Conservation (phyloP, 2,329 filamentous ascomycete species). For the Thielaviopsis euricoi region DNA sequence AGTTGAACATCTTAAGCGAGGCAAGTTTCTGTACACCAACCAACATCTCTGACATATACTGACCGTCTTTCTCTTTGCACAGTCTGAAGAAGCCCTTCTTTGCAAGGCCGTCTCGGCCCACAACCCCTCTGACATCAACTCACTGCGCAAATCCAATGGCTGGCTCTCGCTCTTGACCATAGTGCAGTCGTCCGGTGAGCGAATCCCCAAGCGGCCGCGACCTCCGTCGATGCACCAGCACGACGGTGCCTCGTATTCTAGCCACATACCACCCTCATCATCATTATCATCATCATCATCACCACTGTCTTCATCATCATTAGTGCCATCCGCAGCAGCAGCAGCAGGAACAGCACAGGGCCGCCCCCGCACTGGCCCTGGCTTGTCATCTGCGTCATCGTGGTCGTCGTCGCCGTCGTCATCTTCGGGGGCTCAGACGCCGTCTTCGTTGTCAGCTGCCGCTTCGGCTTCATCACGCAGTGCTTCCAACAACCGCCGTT, state of each 20-base stretch:
- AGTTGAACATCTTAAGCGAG: constrained; percentile 68
- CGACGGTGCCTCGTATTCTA: constrained; percentile 9
- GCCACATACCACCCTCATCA: neutral
- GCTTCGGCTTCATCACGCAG: constrained; percentile 1
- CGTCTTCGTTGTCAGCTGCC: constrained; percentile 6
- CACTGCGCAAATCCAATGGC: constrained; percentile 71
- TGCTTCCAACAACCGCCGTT: constrained; percentile 12
- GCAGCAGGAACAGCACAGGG: constrained; percentile 13
- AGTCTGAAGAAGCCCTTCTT: constrained; percentile 82
- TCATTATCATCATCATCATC: neutral
- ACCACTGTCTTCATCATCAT: too few species aligned
- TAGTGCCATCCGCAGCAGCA: neutral
- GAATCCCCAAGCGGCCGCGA: constrained; percentile 58
- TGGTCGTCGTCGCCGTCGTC: constrained; percentile 17
- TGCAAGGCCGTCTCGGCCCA: constrained; percentile 71
- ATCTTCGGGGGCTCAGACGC: constrained; percentile 15
- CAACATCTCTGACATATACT: constrained; percentile 8
- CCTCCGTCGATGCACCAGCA: constrained; percentile 10
- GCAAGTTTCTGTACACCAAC: constrained; percentile 30
- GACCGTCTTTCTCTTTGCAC: constrained; percentile 2
- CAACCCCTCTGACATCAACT: constrained; percentile 63
- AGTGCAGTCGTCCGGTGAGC: constrained; percentile 93
- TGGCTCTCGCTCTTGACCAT: constrained; percentile 92
- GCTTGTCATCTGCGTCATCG: constrained; percentile 15
- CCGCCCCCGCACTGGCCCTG: constrained; percentile 1